Conservation (phyloP, 768 basidiomycete species). For the Agaricus blazei region DNA sequence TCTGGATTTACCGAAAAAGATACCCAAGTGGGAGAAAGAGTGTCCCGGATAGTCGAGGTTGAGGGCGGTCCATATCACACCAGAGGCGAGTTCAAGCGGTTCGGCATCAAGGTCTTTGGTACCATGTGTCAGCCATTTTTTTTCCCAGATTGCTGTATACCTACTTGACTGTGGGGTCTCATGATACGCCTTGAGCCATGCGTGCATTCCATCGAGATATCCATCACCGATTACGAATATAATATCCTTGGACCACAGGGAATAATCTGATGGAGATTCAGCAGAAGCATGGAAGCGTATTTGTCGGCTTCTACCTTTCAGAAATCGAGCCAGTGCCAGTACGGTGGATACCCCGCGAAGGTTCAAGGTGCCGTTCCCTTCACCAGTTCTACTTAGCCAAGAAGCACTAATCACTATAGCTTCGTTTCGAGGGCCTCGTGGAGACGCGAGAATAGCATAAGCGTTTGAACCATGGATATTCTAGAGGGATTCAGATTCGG, state of each 20-base stretch:
- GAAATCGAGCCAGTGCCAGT: conserved; percentile 75
- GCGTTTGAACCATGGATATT: conserved; percentile 65
- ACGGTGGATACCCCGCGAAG: conserved; percentile 84
- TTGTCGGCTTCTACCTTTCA: conserved; percentile 57
- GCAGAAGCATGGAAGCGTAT: not conserved
- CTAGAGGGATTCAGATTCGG: conserved; percentile 27
- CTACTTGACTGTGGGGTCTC: conserved; percentile 60
- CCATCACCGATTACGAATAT: conserved; percentile 87
- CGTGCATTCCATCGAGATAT: conserved; percentile 88
- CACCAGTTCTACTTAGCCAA: conserved; percentile 69
- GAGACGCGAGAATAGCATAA: conserved; percentile 78
- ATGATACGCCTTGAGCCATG: conserved; percentile 86
- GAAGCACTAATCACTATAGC: conserved; percentile 90
- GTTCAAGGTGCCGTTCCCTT: conserved; percentile 60
- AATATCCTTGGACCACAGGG: conserved; percentile 94
- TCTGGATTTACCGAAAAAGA: conserved; percentile 74
- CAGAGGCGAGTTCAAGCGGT: conserved; percentile 60
- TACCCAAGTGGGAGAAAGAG: conserved; percentile 93
- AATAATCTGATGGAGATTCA: conserved; percentile 48
- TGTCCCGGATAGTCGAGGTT: conserved; percentile 96
- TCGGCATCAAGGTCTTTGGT: conserved; percentile 61
- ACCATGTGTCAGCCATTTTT: not conserved
- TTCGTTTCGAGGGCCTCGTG: conserved; percentile 90
- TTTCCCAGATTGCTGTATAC: not conserved
- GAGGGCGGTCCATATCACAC: conserved; percentile 93